Evolutionary conservation across 108 stramenopile species (phyloP).

Genomic region (Nitzschia sp.): DNA sequence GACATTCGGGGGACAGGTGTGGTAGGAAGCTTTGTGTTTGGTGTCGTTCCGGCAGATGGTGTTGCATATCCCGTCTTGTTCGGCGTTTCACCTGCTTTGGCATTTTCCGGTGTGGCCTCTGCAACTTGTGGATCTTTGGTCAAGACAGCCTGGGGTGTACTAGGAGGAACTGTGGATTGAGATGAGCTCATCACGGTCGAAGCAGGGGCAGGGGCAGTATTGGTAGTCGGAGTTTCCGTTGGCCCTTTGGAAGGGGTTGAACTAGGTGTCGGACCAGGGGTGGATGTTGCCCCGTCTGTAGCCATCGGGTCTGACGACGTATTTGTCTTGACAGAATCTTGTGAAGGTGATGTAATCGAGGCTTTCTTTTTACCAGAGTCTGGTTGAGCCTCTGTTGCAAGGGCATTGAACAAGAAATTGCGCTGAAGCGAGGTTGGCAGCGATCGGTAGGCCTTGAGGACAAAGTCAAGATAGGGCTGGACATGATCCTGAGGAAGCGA

Average conservation of each 20-base stretch:
- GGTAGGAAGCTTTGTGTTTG: conserved; percentile 5
- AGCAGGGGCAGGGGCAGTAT: background rate
- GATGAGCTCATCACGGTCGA: background rate
- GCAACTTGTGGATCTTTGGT: background rate
- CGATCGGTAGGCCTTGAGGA: conserved; percentile 52
- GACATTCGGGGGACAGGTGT: conserved; percentile 23
- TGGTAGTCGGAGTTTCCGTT: background rate
- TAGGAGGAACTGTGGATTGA: background rate
- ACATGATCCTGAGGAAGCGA: conserved; percentile 69
- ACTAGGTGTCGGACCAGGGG: background rate
- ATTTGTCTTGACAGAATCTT: background rate
- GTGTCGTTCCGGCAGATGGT: conserved; percentile 13
- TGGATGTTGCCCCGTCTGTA: background rate
- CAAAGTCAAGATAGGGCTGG: conserved; percentile 80
- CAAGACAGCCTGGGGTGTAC: background rate
- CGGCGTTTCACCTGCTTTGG: background rate
- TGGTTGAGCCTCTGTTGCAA: conserved; percentile 1
- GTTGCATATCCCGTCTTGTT: background rate
- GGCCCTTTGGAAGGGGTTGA: background rate
- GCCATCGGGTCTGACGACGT: background rate
- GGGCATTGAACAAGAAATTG: conserved; percentile 48
- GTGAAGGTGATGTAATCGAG: background rate
- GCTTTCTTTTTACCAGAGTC: background rate
- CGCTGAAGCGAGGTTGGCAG: conserved; percentile 56
- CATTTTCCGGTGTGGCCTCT: background rate